Evolutionary conservation across 768 basidiomycete species (phyloP), one percentile per base, ranked within the genome.

Genomic region (Lactifluus volemus): DNA sequence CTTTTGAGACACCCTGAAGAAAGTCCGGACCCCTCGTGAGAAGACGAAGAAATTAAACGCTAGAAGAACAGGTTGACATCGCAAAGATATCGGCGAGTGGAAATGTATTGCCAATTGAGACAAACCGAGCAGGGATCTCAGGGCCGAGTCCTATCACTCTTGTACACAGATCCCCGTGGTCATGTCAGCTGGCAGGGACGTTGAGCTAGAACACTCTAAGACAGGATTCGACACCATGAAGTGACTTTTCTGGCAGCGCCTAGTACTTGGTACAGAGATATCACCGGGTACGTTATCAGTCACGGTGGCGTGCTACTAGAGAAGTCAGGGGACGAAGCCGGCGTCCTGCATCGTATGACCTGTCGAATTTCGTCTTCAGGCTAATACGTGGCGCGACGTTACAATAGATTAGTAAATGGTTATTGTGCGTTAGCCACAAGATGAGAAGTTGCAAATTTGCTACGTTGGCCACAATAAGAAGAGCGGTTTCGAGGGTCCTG

Each of bases 1-100:
- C 21, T 57, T 19, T 38, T 38, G 38, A 11, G 38, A 38, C 38
- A 38, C 38, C 36, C 9, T 11, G 38, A 12, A 29, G 63, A 51
- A 25, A 50, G 32, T 19, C 44, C 10, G 6, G 12, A 6, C n/a
- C 36, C 21, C 25, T 49, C 48, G 53, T 44, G 49, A 25, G 36
- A 12, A 12, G 32, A 21, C 17, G 47, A 29, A 41, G 17, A 83
- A 67, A 30, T 78, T 68, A 6, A 11, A 76, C 49, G 76, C 32
- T 3, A 34, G 32, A 5, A 2, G 32, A 34, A 34, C 32, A 34
- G 2, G 25, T 25, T 25, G 81, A 5, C 81, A 79, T 8, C 78
- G 76, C 12, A 84, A 67, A 3, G 5, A 39, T 34, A 39, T 39
- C 38, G 38, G 82, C 82, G 38, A 81, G 80, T 54, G 44, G 62